Conservation (phyloP, 2,329 filamentous ascomycete genomes). For the Cadophora luteo-olivacea region DNA sequence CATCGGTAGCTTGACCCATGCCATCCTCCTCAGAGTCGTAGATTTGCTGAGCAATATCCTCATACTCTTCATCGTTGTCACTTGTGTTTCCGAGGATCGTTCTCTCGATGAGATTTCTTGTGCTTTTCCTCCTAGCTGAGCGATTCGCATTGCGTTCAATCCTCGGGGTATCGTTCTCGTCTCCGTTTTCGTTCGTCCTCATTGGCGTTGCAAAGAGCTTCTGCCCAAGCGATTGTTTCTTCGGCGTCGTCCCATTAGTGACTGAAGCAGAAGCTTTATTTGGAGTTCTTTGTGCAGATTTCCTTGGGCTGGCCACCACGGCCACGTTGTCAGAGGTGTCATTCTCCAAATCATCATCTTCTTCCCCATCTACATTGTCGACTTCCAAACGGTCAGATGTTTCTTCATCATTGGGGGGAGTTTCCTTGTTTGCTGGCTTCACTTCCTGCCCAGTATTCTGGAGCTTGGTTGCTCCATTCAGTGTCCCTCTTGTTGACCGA, state of each 20-base stretch:
- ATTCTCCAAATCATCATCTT: slow-evolving; percentile 2
- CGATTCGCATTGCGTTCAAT: slow-evolving; percentile 65
- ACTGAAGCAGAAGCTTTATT: not conserved
- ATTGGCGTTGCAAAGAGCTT: slow-evolving; percentile 43
- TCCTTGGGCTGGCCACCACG: slow-evolving; percentile 6
- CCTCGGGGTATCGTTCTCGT: slow-evolving; percentile 38
- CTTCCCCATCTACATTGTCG: not conserved
- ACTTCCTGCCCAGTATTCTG: not conserved
- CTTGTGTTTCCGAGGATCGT: slow-evolving; percentile 67
- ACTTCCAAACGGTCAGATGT: not conserved
- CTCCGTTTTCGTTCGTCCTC: slow-evolving; percentile 30
- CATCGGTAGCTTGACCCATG: slow-evolving; percentile 43
- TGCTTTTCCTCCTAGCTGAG: slow-evolving; percentile 87
- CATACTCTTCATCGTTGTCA: slow-evolving; percentile 75
- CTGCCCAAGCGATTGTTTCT: slow-evolving; percentile 28
- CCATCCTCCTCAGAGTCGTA: slow-evolving; percentile 62
- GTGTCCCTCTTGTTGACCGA: slow-evolving; percentile 21
- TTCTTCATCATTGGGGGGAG: not conserved
- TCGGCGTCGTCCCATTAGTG: slow-evolving; percentile 34
- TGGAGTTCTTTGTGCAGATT: slow-evolving; percentile 3
- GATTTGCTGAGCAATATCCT: slow-evolving; percentile 73
- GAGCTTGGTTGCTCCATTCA: not conserved
- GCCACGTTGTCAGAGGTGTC: not conserved
- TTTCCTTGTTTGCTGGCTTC: not conserved
- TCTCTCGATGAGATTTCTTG: slow-evolving; percentile 75